Evolutionary conservation across 2,329 filamentous ascomycete species (phyloP), one percentile per base, ranked within the genome.

Genomic region (Ilyonectria robusta): DNA sequence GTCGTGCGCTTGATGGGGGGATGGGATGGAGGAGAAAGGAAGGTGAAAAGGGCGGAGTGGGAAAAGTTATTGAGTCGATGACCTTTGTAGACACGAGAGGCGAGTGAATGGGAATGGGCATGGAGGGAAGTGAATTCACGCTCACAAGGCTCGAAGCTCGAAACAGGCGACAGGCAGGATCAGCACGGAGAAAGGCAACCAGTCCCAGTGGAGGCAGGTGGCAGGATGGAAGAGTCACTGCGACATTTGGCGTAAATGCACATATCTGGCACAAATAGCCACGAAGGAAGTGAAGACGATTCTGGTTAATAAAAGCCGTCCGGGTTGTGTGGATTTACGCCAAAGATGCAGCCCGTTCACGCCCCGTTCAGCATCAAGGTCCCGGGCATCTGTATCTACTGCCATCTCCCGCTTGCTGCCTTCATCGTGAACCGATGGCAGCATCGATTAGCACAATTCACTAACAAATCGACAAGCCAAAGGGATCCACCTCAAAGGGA

Each of bases 401-500:
- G 8, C 4, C 21, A 3, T 9, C 46, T 29, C 29, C 26, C 17
- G 11, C 23, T 4, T 31, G 13, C 23, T 31, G 10, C 3, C 6
- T 40, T 21, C 33, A 10, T 55, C 53, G 33, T 55, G 53, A 55
- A 26, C 53, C 4, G n/a, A 53, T 53, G 33, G 29, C 50, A 17
- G 21, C 31, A 35, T 35, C 50, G 15, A 51, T 51, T 33, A 51
- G 23, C 47, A 50, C n/a, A 50, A 31, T n/a, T 50, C 47, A 50
- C 47, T 50, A 50, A 29, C 23, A 51, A 19, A 33, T 21, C 29
- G 29, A 51, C 48, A 33, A 19, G 47, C 15, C 47, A 7, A 51
- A 9, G 29, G 35, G 59, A 31, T 56, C 59, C 59, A 62, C 51
- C 44, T 55, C 40, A 17, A 42, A 53, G 26, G 46, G 61, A 58